Base-by-base conservation (phyloP, 805 yeast species). In the Maudiozyma barnettii region DNA sequence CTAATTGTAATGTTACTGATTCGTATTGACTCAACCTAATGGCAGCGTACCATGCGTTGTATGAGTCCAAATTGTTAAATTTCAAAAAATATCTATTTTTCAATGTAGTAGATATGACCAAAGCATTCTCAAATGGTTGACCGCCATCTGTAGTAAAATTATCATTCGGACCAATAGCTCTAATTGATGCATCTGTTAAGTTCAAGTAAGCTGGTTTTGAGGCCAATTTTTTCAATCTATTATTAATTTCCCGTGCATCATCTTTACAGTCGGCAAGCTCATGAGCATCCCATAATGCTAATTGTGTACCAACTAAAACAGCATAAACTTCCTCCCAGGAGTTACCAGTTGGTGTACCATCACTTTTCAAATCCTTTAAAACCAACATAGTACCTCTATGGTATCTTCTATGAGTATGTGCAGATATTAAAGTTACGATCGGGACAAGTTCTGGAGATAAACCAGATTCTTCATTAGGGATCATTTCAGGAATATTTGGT, bases 301-400 rank as follows among this genome's bases (percentile, higher is more conserved):
- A 70, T 58, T 90, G 95, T 49, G 87, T 85, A 20, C 99, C 99
- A 5, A 87, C 78, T 41, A 91, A 70, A 14, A 86, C 84, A 40
- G 95, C 97, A 63, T 84, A 93, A 26, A 90, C 96, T 66, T 91
- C 96, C 47, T 76, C 73, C 99, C 99, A 91, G 57, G 75, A 75
- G 43, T 96, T 73, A 45, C 83, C 86, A 0, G 83, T 81, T 0
- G 96, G 91, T 48, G 81, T 77, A 13, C 98, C 99, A 54, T 91
- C 96, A 20, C 84, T 77, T 59, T 81, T 80, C 56, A 85, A 68
- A 56, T 84, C 91, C 54, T 81, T 80, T 51, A 83, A 70, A 8
- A 85, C 65, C 82, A 83, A 78, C 59, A 85, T 80, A 2, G 81
- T 77, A 44, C 91, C 91, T 55, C 82, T 91, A 51, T 74, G 72